Base-by-base conservation (phyloP, 176 grass and related monocot genomes). In the Oryza officinalis region DNA sequence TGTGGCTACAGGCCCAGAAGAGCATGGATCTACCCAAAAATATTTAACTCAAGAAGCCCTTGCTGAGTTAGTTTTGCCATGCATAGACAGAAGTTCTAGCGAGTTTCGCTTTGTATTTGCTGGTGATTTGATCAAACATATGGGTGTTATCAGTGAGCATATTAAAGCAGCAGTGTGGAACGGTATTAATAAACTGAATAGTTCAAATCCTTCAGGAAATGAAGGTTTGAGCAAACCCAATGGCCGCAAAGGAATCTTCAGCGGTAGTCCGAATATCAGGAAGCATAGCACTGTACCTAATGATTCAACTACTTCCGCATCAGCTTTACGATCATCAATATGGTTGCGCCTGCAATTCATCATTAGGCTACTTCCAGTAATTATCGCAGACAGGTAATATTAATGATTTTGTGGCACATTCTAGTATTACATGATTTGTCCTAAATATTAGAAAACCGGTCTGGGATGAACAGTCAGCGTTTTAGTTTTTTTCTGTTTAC, bases 331-430 rank as follows among this genome's bases (percentile, higher is more conserved):
- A 76, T 88, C 91, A 59, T 87, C 92, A 20, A 79, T 99, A 52
- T 96, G 93, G 91, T 60, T 99, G 35, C 97, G 97, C 46, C 83
- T 99, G 72, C 97, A 99, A 79, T 99, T 99, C 83, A 81, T 99
- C 67, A 96, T 94, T 75, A 89, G 97, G 72, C 84, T 99, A 72
- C 91, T 99, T 82, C 97, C 91, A 72, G 90, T 94, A 46, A 92
- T 99, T 78, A 84, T 92, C 70, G 85, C 88, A 80, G 93, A 99
- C 59, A 96, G 90, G 97, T 99, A 88, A 92, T 80, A 18, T 72
- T 90, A 86, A 71, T 0, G 52, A 57, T n/a, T 57, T 57, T 57
- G 20, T 57, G 52, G 52, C 17, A 20, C 18, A 54, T 54, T 57
- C 52, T 22, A 57, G 6, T 1, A 8, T 6, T 4, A n/a, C 7